Evolutionary conservation across 2,329 filamentous ascomycete genomes (phyloP).

Genomic region (Phaeomoniella chlamydospora): DNA sequence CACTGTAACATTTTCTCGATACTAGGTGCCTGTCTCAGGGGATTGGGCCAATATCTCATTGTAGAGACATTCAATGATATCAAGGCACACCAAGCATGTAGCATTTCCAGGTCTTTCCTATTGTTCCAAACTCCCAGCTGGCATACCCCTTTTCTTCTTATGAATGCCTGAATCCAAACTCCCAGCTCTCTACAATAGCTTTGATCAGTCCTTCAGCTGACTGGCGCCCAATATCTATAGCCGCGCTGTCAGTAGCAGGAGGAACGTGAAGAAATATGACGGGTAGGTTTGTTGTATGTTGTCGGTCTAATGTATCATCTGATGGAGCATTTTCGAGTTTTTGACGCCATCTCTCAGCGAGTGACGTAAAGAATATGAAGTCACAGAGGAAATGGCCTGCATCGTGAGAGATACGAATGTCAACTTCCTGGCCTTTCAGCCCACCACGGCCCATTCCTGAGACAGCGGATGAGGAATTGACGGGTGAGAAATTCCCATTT

Average conservation of each 20-base stretch:
- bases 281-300: neutral
- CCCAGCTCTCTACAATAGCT: conserved; percentile 25
- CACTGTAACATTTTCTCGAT: too few species aligned
- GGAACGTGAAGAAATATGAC: conserved; percentile 64
- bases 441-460: conserved; percentile 1
- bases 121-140: neutral
- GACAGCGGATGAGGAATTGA: neutral
- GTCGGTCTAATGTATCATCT: neutral
- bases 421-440: conserved; percentile 11
- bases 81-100: too few species aligned
- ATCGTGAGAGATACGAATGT: conserved; percentile 48
- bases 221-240: conserved; percentile 22
- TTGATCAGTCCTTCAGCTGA: conserved; percentile 28
- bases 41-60: too few species aligned
- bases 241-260: conserved; percentile 35
- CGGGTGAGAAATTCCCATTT: neutral
- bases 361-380: conserved; percentile 60
- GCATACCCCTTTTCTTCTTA: neutral
- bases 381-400: conserved; percentile 64
- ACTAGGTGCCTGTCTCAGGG: too few species aligned
- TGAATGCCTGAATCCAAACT: conserved; percentile 7
- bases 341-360: conserved; percentile 41
- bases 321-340: conserved; percentile 19
- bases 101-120: neutral
- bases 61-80: too few species aligned